These are phyloP conservation scores for Paxillus involutus DNA, from an alignment of 768 basidiomycete genomes.

Conservation along the genomic window DNA sequence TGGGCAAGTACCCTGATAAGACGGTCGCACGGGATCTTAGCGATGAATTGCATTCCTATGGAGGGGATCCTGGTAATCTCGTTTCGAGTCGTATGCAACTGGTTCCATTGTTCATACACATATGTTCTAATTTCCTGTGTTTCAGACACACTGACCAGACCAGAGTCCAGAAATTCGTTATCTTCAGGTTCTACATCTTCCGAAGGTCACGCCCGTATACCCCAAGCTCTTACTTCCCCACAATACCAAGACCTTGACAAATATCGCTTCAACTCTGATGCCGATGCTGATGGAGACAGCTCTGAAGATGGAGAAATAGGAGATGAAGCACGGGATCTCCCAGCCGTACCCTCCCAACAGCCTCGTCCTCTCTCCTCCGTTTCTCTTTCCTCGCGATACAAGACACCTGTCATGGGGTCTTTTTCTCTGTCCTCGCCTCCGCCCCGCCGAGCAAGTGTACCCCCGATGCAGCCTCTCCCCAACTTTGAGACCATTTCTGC, in stretches of 20 bases:
- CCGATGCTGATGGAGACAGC: conserved; percentile 32
- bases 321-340: conserved; percentile 48
- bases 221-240: conserved; percentile 1
- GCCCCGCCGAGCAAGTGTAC: conserved; percentile 42
- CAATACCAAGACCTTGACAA: conserved; percentile 14
- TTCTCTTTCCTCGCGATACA: conserved; percentile 69
- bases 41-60: conserved; percentile 74
- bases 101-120: background rate
- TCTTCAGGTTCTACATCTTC: conserved; percentile 68
- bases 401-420: conserved; percentile 71
- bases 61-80: conserved; percentile 64
- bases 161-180: conserved; percentile 55
- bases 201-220: conserved; percentile 30
- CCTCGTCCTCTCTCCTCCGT: conserved; percentile 68
- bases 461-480: conserved; percentile 71
- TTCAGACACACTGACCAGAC: conserved; percentile 35
- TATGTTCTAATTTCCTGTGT: background rate
- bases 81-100: conserved; percentile 59
- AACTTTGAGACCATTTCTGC: conserved; percentile 72
- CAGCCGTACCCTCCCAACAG: conserved; percentile 34
- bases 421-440: conserved; percentile 50
- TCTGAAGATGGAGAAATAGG: conserved; percentile 50
- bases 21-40: conserved; percentile 74
- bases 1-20: conserved; percentile 82
- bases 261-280: conserved; percentile 15